phyloP scores from a whole-genome alignment of 163 green algal genomes.

The Scenedesmus sp. region DNA sequence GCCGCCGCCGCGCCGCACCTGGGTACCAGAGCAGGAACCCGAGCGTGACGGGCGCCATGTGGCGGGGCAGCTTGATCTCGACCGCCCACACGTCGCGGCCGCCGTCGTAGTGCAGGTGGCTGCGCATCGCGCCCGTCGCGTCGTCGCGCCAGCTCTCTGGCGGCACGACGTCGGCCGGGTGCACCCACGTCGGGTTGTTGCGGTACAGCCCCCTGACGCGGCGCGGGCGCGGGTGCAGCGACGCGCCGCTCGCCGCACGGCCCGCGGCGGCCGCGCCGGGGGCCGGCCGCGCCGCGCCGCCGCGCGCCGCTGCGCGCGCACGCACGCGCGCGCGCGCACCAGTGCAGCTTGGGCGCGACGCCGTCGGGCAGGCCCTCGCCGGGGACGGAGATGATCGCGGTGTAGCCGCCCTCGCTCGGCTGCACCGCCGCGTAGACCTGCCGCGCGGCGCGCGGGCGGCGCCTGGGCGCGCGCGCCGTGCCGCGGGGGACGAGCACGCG shows the following conservation, averaged over 20 bases:
- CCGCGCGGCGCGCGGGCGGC: no score
- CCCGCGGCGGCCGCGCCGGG: no score
- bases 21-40: conserved; percentile 62
- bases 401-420: conserved; percentile 9
- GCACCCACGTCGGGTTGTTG: conserved; percentile 63
- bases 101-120: conserved; percentile 49
- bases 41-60: conserved; percentile 64
- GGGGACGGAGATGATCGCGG: conserved; percentile 13
- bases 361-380: conserved; percentile 25
- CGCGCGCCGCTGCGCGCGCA: not conserved
- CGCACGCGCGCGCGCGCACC: conserved; percentile 46
- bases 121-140: conserved; percentile 62
- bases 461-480: no score
- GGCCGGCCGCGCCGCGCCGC: not conserved
- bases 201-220: conserved; percentile 78
- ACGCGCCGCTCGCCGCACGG: not conserved
- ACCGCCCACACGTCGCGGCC: conserved; percentile 21
- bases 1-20: conserved; percentile 40
- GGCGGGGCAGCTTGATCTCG: conserved; percentile 42
- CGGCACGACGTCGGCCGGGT: conserved; percentile 60
- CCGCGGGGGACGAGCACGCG: no score
- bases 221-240: not conserved
- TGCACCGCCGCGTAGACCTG: conserved; percentile 50
- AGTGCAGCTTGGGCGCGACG: conserved; percentile 48
- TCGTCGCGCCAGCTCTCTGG: conserved; percentile 53